Base-by-base conservation (phyloP, 2,329 filamentous ascomycete genomes). In the Aspergillus proliferans region DNA sequence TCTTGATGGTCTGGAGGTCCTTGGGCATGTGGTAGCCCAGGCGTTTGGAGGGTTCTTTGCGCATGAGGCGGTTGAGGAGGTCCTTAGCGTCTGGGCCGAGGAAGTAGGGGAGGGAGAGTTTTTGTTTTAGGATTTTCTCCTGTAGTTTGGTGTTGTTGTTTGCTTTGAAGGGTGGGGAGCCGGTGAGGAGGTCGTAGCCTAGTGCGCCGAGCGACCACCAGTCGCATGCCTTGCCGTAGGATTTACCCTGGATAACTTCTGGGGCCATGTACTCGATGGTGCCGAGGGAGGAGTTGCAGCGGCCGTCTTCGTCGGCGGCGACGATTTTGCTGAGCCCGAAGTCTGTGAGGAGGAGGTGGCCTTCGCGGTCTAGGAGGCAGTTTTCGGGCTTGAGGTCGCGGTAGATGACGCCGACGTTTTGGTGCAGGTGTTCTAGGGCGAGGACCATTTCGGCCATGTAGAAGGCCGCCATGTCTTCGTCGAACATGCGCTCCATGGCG, bases 241-340 rank as follows among this genome's bases (percentile, higher is more conserved):
- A 85, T 56, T 87, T 84, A 52, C 90, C 91, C 53, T 85, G 81
- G 52, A 98, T 83, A 46, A 98, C 87, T 71, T 98, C 93, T 1
- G 93, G 93, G 0, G 93, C 94, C 93, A 98, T 98, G 78, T 98
- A 98, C 68, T 97, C 93, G 50, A 96, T 86, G 0, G 93, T 98
- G 45, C 93, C 93, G 8, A 96, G 82, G 57, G 96, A 86, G 39
- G 89, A 95, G 71, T 90, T 88, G 77, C 92, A 96, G 28, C 77
- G 78, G 55, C 78, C 78, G 48, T 81, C 79, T 47, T 81, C 71
- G 50, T 90, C 85, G 14, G 93, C 80, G 1, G 91, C 85, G 38
- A 40, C 38, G 28, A 97, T 93, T 71, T 98, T 98, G 72, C 88
- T 95, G 15, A 98, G 81, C 4, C 93, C 93, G 67, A 98, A 98